Base-by-base conservation (phyloP, 2,329 filamentous ascomycete genomes). In the Stemphylium beticola region DNA sequence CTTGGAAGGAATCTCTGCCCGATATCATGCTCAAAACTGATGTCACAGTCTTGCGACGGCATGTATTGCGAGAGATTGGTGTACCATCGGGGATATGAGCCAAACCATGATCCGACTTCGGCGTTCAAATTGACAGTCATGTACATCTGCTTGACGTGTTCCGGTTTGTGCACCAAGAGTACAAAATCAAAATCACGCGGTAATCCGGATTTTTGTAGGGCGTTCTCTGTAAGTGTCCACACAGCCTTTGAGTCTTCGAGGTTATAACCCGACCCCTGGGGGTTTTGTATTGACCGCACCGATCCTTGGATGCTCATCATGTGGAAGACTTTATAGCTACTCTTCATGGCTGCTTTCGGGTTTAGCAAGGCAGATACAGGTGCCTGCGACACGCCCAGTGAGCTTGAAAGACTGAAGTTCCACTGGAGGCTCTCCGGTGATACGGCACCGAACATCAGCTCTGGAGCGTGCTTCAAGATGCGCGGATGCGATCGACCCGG, bases 141-240 rank as follows among this genome's bases (percentile, higher is more conserved):
- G 40, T 62, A 67, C 10, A 81, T 60, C 4, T 74, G 71, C 52
- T 74, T 76, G 20, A 76, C 66, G n/a, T 73, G 64, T 7, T 73
- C 64, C 5, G 77, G 78, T 53, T 80, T 81, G 46, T 79, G 75
- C 9, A 82, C 68, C 5, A 83, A 65, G 69, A 82, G 75, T 14
- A 80, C 79, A 59, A 82, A 82, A 2, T 81, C 81, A 44, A 82
- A 81, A 52, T 82, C 81, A 8, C 80, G 74, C 9, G 81, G 81
- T 4, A 83, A 64, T 2, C 81, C 81, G 4, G 78, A 80, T 20
- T 76, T 73, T 58, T 82, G 80, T 8, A 82, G 66, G 33, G 63
- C 57, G 51, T 82, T 83, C 48, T 83, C 80, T 49, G 81, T 78
- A 1, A 83, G 69, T 4, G 80, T 80, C 80, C 80, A 83, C 12